Evolutionary conservation across 2,329 filamentous ascomycete species (phyloP).

Genomic region (Nigrograna mackinnonii): DNA sequence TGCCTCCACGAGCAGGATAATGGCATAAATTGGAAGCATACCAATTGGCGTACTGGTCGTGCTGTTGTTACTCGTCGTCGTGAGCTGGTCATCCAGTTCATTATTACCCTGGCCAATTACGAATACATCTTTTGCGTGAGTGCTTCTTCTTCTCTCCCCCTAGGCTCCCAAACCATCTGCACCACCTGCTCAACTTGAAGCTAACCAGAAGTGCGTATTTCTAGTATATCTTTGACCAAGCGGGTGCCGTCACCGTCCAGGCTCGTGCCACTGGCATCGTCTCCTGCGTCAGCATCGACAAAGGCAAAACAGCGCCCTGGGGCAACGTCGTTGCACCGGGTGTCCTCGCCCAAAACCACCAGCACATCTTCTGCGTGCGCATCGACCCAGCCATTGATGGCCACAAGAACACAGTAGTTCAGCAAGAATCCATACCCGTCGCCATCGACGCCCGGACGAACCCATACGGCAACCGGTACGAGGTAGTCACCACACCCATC

Average conservation of each 20-base stretch:
- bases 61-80: constrained; percentile 23
- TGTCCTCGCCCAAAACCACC: constrained; percentile 48
- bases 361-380: constrained; percentile 49
- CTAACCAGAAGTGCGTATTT: too few species aligned
- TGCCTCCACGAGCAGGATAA: constrained; percentile 71
- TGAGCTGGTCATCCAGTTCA: constrained; percentile 26
- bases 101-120: constrained; percentile 31
- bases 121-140: too few species aligned
- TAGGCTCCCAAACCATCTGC: too few species aligned
- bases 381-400: constrained; percentile 49
- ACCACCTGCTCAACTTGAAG: too few species aligned
- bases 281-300: constrained; percentile 43
- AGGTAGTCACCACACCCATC: neutral
- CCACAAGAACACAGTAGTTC: constrained; percentile 23
- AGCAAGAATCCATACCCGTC: constrained; percentile 13
- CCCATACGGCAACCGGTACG: constrained; percentile 6
- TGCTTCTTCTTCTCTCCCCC: too few species aligned
- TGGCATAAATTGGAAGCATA: constrained; percentile 33
- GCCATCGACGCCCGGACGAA: constrained; percentile 6
- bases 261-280: constrained; percentile 50
- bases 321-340: constrained; percentile 47
- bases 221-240: constrained; percentile 46
- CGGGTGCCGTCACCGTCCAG: constrained; percentile 45
- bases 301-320: constrained; percentile 38
- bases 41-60: constrained; percentile 24